These are phyloP conservation scores for Microdochium nivale DNA, from an alignment of 2,329 filamentous ascomycete species.

Conservation along the genomic window DNA sequence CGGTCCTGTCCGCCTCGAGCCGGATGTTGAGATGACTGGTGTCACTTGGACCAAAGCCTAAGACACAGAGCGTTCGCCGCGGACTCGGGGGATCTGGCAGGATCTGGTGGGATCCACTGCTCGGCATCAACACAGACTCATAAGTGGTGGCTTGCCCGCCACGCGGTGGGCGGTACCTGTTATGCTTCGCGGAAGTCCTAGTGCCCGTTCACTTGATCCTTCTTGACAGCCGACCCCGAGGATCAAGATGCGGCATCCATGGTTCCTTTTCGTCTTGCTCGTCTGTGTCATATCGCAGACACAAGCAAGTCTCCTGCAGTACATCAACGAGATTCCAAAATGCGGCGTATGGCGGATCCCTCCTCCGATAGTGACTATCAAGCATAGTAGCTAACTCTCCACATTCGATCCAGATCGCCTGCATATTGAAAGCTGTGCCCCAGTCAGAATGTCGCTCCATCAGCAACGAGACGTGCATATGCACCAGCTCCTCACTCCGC, in stretches of 20 bases:
- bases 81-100: too few species aligned
- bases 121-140: background rate
- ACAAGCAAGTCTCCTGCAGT: constrained; percentile 6
- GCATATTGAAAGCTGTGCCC: constrained; percentile 11
- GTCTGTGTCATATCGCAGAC: background rate
- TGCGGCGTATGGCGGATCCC: constrained; percentile 11
- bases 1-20: too few species aligned
- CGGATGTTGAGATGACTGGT: too few species aligned
- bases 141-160: background rate
- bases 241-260: background rate
- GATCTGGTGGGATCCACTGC: too few species aligned
- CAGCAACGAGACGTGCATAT: constrained; percentile 19
- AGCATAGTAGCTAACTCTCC: background rate
- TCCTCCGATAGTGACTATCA: background rate
- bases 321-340: constrained; percentile 7
- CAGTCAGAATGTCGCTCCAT: constrained; percentile 13
- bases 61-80: background rate
- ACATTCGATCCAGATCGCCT: constrained; percentile 9
- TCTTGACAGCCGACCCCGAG: background rate
- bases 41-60: too few species aligned
- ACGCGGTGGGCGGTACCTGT: background rate
- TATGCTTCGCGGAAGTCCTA: background rate
- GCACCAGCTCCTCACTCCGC: constrained; percentile 12
- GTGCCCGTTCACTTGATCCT: background rate
- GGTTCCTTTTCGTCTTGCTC: background rate